Evolutionary conservation across 176 grass and related monocot genomes (phyloP).

Genomic region (Avena insularis): DNA sequence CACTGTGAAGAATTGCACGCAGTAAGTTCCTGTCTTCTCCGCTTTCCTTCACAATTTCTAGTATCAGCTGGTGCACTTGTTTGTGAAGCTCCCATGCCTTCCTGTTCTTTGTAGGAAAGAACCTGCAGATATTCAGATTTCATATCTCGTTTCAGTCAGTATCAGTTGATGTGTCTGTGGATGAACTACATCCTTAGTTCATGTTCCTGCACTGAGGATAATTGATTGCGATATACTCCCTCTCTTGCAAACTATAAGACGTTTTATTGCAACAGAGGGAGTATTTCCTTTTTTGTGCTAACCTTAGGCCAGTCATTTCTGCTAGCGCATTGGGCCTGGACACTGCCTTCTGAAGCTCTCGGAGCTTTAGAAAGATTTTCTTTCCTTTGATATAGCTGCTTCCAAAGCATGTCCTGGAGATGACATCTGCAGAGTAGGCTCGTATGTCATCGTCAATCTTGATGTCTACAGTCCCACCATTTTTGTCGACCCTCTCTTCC

Average conservation of each 20-base stretch:
- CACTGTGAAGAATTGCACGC: constrained; percentile 69
- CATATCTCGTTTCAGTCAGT: background rate
- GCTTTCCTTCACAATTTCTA: constrained; percentile 69
- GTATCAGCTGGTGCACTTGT: constrained; percentile 73
- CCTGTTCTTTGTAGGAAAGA: constrained; percentile 67
- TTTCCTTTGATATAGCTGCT: constrained; percentile 93
- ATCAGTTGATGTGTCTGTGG: background rate
- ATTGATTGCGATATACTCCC: no score
- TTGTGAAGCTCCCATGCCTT: constrained; percentile 78
- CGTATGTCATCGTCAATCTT: constrained; percentile 89
- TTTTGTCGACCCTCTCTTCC: constrained; percentile 62
- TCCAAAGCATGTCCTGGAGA: constrained; percentile 90
- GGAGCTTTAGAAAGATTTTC: constrained; percentile 83
- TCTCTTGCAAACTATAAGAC: no score
- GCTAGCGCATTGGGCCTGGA: constrained; percentile 83
- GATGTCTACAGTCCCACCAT: constrained; percentile 63
- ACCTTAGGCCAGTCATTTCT: constrained; percentile 92
- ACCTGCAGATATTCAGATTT: constrained; percentile 46
- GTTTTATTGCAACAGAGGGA: no score
- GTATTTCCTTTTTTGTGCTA: background rate
- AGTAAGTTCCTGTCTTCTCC: constrained; percentile 75
- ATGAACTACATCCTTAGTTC: background rate
- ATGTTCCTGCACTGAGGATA: background rate
- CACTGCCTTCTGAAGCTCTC: constrained; percentile 80
- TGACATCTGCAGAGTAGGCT: constrained; percentile 90